Conservation (phyloP, 306 rosid species). For the Pachyrhizus erosus region DNA sequence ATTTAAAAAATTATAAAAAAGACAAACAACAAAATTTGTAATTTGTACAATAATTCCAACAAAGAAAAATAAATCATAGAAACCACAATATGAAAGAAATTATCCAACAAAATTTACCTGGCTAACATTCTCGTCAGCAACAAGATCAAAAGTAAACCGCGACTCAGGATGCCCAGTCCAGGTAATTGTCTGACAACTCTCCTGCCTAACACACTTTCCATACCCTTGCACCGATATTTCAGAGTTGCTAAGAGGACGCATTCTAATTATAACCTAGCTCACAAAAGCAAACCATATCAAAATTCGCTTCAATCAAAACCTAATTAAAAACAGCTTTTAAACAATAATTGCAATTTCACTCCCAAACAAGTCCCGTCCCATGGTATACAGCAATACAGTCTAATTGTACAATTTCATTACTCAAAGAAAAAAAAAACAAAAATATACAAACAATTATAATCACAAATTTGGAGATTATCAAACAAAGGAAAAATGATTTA, state of each 20-base stretch:
- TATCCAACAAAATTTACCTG: conserved; percentile 61
- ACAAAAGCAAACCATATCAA: conserved; percentile 18
- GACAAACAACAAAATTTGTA: conserved; percentile 2
- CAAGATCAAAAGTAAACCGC: conserved; percentile 90
- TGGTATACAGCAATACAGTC: too few species aligned
- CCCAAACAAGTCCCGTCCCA: conserved; percentile 13
- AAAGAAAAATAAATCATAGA: background rate
- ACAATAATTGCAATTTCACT: background rate
- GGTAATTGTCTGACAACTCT: conserved; percentile 75
- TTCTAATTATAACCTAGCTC: conserved; percentile 86
- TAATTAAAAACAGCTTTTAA: background rate
- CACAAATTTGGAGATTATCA: background rate
- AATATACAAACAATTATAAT: background rate
- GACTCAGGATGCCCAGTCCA: conserved; percentile 98
- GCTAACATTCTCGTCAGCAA: conserved; percentile 94
- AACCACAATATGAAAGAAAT: conserved; percentile 1
- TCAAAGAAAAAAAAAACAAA: background rate
- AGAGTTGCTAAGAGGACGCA: conserved; percentile 85
- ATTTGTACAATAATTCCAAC: background rate
- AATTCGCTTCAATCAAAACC: conserved; percentile 24
- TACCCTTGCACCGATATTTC: conserved; percentile 91
- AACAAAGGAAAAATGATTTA: background rate
- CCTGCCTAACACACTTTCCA: conserved; percentile 82
- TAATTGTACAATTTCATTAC: background rate
- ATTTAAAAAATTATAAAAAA: background rate